Conservation (phyloP, 805 yeast genomes). For the Blastobotrys attinorum region DNA sequence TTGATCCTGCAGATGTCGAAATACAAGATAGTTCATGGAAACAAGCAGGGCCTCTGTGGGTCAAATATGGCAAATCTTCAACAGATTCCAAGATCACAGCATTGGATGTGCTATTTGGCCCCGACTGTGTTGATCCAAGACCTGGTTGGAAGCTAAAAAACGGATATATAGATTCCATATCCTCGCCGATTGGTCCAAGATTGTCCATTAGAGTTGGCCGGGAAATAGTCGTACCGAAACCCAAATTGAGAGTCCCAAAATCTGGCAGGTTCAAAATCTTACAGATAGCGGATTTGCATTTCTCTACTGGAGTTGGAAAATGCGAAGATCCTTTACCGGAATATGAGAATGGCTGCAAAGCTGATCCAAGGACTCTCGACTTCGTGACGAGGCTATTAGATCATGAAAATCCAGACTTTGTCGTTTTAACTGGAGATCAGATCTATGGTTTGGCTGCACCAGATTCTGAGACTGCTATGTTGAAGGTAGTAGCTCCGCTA, state of each 20-base stretch:
- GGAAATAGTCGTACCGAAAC: neutral
- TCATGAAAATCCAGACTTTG: conserved; percentile 73
- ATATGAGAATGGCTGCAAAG: conserved; percentile 46
- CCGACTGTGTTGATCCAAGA: conserved; percentile 69
- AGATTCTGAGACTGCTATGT: conserved; percentile 75
- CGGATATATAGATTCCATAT: conserved; percentile 16
- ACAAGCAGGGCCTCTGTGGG: conserved; percentile 41
- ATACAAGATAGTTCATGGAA: conserved; percentile 2
- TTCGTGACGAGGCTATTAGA: conserved; percentile 62
- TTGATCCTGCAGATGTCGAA: conserved; percentile 17
- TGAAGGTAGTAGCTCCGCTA: conserved; percentile 68
- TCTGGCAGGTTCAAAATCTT: conserved; percentile 55
- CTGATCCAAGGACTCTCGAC: conserved; percentile 62
- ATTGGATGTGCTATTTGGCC: conserved; percentile 64
- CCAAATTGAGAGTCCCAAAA: conserved; percentile 7
- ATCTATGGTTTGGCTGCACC: conserved; percentile 72
- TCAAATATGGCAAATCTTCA: conserved; percentile 39
- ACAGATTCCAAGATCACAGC: conserved; percentile 41
- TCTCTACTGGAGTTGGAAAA: conserved; percentile 72
- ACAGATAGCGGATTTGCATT: conserved; percentile 89
- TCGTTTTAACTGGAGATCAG: conserved; percentile 87
- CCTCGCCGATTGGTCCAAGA: conserved; percentile 1
- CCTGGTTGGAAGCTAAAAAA: conserved; percentile 50
- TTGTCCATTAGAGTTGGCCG: conserved; percentile 4
- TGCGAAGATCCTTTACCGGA: conserved; percentile 51